phyloP scores from a whole-genome alignment of 2,329 filamentous ascomycete genomes.

The Daldinia sp. region DNA sequence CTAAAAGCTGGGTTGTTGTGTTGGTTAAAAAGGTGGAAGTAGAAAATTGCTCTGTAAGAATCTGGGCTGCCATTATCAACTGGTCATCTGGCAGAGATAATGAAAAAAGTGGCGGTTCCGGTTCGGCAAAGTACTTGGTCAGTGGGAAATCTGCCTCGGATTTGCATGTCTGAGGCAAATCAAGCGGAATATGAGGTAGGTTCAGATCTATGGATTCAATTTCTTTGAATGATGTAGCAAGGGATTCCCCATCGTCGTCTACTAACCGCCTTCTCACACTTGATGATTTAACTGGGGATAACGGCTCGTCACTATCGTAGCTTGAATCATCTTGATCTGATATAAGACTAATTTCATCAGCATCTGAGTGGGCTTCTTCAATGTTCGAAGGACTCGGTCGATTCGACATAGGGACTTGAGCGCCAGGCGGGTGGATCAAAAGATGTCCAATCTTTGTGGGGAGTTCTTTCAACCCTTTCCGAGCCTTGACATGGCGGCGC shows the following conservation, averaged over 20 bases:
- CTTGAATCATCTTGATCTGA: slow-evolving; percentile 70
- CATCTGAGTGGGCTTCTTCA: slow-evolving; percentile 58
- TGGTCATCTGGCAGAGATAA: slow-evolving; percentile 67
- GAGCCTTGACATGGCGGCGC: slow-evolving; percentile 60
- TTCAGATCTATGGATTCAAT: slow-evolving; percentile 60
- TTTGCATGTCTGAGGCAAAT: slow-evolving; percentile 63
- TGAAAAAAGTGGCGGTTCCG: slow-evolving; percentile 64
- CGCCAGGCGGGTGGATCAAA: slow-evolving; percentile 54
- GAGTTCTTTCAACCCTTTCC: slow-evolving; percentile 54
- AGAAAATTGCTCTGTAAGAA: slow-evolving; percentile 77
- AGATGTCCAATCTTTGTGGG: slow-evolving; percentile 55
- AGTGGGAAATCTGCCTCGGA: slow-evolving; percentile 65
- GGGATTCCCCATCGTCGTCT: slow-evolving; percentile 67
- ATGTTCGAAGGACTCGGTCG: slow-evolving; percentile 56
- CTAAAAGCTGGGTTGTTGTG: slow-evolving; percentile 44
- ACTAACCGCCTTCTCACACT: slow-evolving; percentile 57
- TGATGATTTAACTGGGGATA: slow-evolving; percentile 62
- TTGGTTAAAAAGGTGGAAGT: slow-evolving; percentile 60
- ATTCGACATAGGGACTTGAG: slow-evolving; percentile 52
- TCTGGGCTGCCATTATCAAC: slow-evolving; percentile 74
- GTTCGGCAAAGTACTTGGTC: slow-evolving; percentile 68
- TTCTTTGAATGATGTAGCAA: slow-evolving; percentile 65
- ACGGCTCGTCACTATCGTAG: slow-evolving; percentile 62
- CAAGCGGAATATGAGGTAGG: slow-evolving; percentile 61
- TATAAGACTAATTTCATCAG: slow-evolving; percentile 63